Percentiles rank a stretch among this genome's conserved stretches.
Conservation (phyloP, 139 green algal species). For the Raphidocelis subcapitata region DNA sequence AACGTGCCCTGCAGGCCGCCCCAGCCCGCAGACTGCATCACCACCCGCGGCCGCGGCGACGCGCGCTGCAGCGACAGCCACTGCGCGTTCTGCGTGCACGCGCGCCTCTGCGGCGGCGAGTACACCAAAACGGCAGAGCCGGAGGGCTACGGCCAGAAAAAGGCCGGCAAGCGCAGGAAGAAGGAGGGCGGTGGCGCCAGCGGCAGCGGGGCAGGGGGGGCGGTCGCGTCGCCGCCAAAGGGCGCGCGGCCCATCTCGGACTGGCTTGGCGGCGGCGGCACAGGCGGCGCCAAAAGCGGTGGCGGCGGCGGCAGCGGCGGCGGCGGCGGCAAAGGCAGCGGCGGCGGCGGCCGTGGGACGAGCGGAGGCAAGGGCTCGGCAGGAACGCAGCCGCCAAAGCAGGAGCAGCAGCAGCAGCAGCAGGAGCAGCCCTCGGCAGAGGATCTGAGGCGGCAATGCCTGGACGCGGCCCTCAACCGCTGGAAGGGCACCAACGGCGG, state of each 20-base stretch:
- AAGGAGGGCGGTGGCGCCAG: not conserved
- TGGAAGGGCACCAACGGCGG: not conserved
- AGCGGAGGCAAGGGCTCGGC: not conserved
- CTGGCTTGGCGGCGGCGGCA: not conserved
- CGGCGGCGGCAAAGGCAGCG: not conserved
- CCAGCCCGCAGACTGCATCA: not conserved
- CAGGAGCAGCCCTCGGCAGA: not conserved
- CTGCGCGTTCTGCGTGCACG: conserved; percentile 59
- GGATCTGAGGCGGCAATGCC: not conserved
- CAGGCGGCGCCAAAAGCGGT: not conserved
- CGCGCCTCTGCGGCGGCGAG: conserved; percentile 50
- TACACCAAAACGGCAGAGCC: conserved; percentile 37
- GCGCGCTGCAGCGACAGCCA: conserved; percentile 41
- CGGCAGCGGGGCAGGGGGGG: not conserved
- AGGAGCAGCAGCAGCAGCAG: conserved; percentile 7
- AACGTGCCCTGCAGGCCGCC: not conserved
- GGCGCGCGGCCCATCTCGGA: too few relatives aligned
- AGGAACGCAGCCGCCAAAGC: not conserved
- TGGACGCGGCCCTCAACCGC: not conserved
- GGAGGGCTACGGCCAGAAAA: not conserved
- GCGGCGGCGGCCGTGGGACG: not conserved
- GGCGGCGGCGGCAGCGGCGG: not conserved
- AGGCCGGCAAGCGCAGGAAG: not conserved
- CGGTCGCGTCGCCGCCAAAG: too few relatives aligned
- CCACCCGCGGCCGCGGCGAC: conserved; percentile 1